phyloP scores from a whole-genome alignment of 306 rosid genomes.

The Gleditsia sinensis region DNA sequence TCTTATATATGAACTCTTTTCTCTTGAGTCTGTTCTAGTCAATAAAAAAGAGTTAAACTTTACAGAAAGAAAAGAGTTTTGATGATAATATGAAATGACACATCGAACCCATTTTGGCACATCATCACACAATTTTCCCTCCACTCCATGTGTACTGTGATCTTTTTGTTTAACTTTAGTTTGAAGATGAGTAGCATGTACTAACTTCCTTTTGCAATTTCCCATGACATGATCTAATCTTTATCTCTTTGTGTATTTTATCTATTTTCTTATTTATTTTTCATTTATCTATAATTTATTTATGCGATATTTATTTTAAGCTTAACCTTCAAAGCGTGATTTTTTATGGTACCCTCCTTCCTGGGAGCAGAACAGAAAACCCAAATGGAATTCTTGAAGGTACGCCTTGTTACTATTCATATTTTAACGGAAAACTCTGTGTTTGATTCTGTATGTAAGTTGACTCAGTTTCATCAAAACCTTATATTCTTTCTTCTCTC shows the following conservation, averaged over 20 bases:
- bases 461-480: not conserved
- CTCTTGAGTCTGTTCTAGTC: too few relatives aligned
- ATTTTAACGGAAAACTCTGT: constrained; percentile 37
- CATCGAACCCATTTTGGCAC: not conserved
- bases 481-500: not conserved
- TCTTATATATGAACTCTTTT: too few relatives aligned
- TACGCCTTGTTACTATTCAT: constrained; percentile 35
- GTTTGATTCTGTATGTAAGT: not conserved
- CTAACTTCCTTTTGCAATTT: not conserved
- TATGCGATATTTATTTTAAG: not conserved
- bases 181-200: not conserved
- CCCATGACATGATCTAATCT: not conserved
- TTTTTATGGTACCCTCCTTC: constrained; percentile 37
- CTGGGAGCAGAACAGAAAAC: not conserved
- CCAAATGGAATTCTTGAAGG: constrained; percentile 1
- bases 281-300: not conserved
- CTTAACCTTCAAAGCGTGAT: constrained; percentile 31
- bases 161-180: too few relatives aligned
- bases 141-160: too few relatives aligned
- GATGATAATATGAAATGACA: not conserved
- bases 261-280: not conserved
- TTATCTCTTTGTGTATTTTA: not conserved
- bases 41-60: not conserved
- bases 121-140: not conserved
- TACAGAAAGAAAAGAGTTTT: not conserved